A percentile compares a stretch with the other conserved stretches of the same genome.
Conservation (phyloP, 805 yeast genomes). For the Pichia scutulata region DNA sequence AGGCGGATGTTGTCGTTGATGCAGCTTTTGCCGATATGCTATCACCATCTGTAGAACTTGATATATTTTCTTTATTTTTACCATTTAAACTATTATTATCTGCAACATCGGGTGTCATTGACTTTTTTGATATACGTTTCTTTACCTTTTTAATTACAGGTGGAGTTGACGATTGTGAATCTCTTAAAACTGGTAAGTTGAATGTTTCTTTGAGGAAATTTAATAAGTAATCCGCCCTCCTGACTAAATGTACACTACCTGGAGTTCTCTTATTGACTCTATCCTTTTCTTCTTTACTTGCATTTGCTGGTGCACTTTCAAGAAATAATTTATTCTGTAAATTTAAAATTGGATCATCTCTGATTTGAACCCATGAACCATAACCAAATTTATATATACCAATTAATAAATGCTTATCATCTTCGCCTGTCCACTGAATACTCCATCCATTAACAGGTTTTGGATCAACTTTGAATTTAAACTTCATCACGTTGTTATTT, state of each 20-base stretch:
- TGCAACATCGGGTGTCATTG: conserved; percentile 18
- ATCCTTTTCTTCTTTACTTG: conserved; percentile 32
- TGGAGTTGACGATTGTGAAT: conserved; percentile 1
- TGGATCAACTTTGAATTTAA: conserved; percentile 53
- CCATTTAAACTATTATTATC: not conserved
- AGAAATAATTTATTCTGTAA: conserved; percentile 78
- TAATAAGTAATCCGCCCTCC: conserved; percentile 85
- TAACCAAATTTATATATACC: conserved; percentile 93
- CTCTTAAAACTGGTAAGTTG: conserved; percentile 2
- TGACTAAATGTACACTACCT: conserved; percentile 82
- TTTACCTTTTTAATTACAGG: conserved; percentile 15
- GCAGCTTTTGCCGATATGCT: not conserved
- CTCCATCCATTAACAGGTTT: conserved; percentile 89
- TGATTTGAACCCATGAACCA: conserved; percentile 88
- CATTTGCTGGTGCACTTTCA: conserved; percentile 32
- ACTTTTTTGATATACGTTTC: conserved; percentile 18
- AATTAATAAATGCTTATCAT: conserved; percentile 78
- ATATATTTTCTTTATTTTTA: not conserved
- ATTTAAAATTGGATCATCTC: conserved; percentile 92
- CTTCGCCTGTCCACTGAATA: conserved; percentile 74
- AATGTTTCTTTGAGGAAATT: conserved; percentile 49
- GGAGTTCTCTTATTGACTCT: conserved; percentile 60
- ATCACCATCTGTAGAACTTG: not conserved
- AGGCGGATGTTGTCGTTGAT: not conserved
- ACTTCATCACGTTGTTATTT: conserved; percentile 47